Percentiles rank a stretch among this genome's conserved stretches.
Conservation (phyloP, 257 asterid genomes). For the Gentiana straminea region DNA sequence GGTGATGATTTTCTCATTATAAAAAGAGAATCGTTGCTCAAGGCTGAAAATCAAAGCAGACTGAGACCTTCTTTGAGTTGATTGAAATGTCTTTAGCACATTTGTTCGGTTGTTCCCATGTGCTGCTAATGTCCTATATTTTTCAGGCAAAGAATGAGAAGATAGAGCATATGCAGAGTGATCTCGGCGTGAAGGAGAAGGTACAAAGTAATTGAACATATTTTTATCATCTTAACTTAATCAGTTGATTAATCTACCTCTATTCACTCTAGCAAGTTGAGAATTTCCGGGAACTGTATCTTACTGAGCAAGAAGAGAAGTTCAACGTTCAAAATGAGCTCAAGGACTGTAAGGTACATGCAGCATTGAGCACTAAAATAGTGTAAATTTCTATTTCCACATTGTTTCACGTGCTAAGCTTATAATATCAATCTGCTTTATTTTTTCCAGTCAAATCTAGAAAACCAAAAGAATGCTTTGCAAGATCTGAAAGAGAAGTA, state of each 20-base stretch:
- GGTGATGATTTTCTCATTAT: no score
- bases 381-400: conserved; percentile 2
- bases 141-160: conserved; percentile 66
- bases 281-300: conserved; percentile 60
- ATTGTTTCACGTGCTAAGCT: conserved; percentile 8
- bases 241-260: not conserved
- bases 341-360: conserved; percentile 59
- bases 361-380: conserved; percentile 4
- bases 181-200: conserved; percentile 44
- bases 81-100: no score
- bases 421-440: not conserved
- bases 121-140: conserved; percentile 4
- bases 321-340: conserved; percentile 46
- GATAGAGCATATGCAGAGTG: conserved; percentile 65
- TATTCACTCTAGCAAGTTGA: conserved; percentile 33
- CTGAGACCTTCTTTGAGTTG: no score
- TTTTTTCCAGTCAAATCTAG: conserved; percentile 39
- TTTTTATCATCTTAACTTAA: not conserved
- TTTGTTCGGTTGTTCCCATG: no score
- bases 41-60: no score
- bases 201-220: conserved; percentile 18
- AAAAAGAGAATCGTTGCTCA: no score
- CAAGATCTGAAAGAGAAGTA: conserved; percentile 57
- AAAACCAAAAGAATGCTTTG: conserved; percentile 32
- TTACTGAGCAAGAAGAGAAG: conserved; percentile 62